A percentile compares a stretch with the other conserved stretches of the same genome.
Evolutionary conservation across 306 rosid genomes (phyloP).

Genomic region (Vigna mungo): DNA sequence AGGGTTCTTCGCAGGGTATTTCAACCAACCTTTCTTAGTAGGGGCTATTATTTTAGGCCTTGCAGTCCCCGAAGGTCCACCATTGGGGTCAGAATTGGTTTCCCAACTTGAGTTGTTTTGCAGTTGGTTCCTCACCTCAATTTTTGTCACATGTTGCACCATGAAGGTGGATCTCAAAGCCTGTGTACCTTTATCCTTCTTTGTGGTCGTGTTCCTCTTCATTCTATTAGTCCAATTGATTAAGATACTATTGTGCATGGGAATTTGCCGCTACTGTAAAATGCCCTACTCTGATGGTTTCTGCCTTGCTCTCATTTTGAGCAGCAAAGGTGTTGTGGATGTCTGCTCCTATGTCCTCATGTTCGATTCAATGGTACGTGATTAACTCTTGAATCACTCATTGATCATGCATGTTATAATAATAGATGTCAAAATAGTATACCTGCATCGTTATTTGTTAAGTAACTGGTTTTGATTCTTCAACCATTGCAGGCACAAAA

Average conservation of each 20-base stretch:
- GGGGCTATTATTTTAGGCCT: constrained; percentile 60
- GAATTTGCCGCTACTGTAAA: constrained; percentile 36
- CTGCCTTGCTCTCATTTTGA: constrained; percentile 56
- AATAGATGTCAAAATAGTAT: too few relatives aligned
- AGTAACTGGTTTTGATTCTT: not conserved
- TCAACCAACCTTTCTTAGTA: constrained; percentile 32
- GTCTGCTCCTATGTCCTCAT: not conserved
- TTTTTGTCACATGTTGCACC: constrained; percentile 52
- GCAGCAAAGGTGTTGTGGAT: constrained; percentile 60
- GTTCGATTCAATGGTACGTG: constrained; percentile 36
- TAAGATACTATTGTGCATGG: not conserved
- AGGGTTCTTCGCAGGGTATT: not conserved
- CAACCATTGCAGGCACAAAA: constrained; percentile 32
- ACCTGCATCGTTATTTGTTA: not conserved
- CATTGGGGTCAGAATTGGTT: constrained; percentile 58
- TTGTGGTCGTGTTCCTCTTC: too few relatives aligned
- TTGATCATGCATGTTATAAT: not conserved
- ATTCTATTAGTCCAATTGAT: not conserved
- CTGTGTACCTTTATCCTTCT: fast-evolving
- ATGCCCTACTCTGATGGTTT: constrained; percentile 52
- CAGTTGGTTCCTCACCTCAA: constrained; percentile 42
- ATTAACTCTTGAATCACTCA: not conserved
- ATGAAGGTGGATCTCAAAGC: constrained; percentile 45
- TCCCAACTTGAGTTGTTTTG: constrained; percentile 46
- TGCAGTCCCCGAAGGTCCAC: constrained; percentile 63